These are phyloP conservation scores for Byssothecium circinans DNA, from an alignment of 2,329 filamentous ascomycete genomes.

Conservation along the genomic window DNA sequence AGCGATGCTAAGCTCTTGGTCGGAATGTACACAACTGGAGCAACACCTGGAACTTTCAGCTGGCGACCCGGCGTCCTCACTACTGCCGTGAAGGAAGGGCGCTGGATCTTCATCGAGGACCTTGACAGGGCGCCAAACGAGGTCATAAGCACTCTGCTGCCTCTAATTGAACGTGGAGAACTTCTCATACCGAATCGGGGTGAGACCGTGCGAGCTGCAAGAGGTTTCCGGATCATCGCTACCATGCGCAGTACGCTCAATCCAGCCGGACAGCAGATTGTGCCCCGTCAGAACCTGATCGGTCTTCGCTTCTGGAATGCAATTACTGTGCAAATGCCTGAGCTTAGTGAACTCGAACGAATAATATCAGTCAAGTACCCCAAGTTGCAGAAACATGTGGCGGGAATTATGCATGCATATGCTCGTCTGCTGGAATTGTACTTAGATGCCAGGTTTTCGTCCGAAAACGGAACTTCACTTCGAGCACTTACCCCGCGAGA, in stretches of 20 bases:
- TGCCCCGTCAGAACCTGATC: constrained; percentile 70
- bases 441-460: constrained; percentile 50
- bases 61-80: constrained; percentile 94
- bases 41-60: constrained; percentile 82
- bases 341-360: constrained; percentile 69
- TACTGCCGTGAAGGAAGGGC: constrained; percentile 87
- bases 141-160: constrained; percentile 88
- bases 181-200: constrained; percentile 86
- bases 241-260: constrained; percentile 75
- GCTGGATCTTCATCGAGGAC: constrained; percentile 97
- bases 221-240: constrained; percentile 87
- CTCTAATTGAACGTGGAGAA: constrained; percentile 89
- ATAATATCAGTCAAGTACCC: constrained; percentile 74
- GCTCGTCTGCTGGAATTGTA: constrained; percentile 46
- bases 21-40: constrained; percentile 88
- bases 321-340: constrained; percentile 68
- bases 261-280: constrained; percentile 69
- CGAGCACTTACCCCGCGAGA: constrained; percentile 72
- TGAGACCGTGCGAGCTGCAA: constrained; percentile 78
- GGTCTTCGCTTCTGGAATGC: constrained; percentile 84
- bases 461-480: constrained; percentile 58
- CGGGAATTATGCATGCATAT: constrained; percentile 61
- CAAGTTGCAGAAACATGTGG: constrained; percentile 61
- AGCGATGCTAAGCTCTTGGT: constrained; percentile 96
- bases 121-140: constrained; percentile 93